Percentiles rank a stretch among this genome's conserved stretches.
These are phyloP conservation scores for Labyrinthula sp. DNA, from an alignment of 352 stramenopile genomes.

Conservation along the genomic window DNA sequence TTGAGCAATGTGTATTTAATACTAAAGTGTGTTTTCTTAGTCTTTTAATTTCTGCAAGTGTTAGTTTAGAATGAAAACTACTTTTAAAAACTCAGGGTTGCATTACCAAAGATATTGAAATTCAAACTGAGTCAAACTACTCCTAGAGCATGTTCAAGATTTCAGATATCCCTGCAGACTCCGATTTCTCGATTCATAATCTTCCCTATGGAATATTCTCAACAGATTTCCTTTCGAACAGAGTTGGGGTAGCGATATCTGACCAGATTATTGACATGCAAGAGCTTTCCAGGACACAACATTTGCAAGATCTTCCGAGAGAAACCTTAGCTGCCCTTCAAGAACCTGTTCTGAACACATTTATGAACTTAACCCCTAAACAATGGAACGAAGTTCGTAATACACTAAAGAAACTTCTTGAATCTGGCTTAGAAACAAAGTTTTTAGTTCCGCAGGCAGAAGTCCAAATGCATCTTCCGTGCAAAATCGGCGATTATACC, in stretches of 20 bases:
- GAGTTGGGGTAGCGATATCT: slow-evolving; percentile 55
- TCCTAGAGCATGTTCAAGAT: too few species aligned
- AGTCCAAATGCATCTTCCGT: slow-evolving; percentile 66
- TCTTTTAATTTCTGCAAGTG: too few species aligned
- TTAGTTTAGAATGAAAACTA: too few species aligned
- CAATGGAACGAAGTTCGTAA: slow-evolving; percentile 60
- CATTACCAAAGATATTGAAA: too few species aligned
- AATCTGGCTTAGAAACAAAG: slow-evolving; percentile 45
- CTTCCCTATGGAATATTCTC: slow-evolving; percentile 81
- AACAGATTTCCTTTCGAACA: slow-evolving; percentile 3
- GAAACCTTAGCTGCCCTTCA: slow-evolving; percentile 36
- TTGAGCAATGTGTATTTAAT: too few species aligned
- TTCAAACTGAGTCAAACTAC: too few species aligned
- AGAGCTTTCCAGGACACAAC: slow-evolving; percentile 57
- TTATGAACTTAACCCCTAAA: slow-evolving; percentile 62
- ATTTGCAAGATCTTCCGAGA: slow-evolving; percentile 45
- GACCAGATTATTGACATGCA: slow-evolving; percentile 56
- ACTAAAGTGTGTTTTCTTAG: too few species aligned
- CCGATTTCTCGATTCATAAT: slow-evolving; percentile 75
- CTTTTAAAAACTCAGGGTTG: too few species aligned
- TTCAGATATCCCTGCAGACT: slow-evolving; percentile 12
- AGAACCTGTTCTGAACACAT: slow-evolving; percentile 60
- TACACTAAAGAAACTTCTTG: slow-evolving; percentile 60
- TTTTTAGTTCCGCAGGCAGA: slow-evolving; percentile 53
- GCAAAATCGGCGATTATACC: slow-evolving; percentile 81